Conservation (phyloP, 495 filamentous ascomycete genomes). For the Penicillium goetzii region DNA sequence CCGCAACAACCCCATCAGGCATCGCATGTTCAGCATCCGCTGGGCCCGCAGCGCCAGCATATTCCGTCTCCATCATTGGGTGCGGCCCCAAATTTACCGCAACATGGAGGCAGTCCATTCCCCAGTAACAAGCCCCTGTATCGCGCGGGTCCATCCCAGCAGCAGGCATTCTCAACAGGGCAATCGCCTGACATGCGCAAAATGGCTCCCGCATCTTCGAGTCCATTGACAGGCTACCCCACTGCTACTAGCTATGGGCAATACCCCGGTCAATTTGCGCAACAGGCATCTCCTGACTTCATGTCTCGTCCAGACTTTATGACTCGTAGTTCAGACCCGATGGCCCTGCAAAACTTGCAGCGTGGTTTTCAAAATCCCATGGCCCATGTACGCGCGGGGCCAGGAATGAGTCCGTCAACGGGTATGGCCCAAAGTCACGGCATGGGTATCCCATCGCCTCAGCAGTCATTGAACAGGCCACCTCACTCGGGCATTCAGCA, state of each 20-base stretch:
- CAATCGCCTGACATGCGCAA: slow-evolving; percentile 46
- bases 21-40: slow-evolving; percentile 24
- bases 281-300: slow-evolving; percentile 41
- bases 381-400: slow-evolving; percentile 36
- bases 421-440: slow-evolving; percentile 38
- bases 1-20: slow-evolving; percentile 32
- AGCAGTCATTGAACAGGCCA: slow-evolving; percentile 42
- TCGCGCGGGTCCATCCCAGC: slow-evolving; percentile 37
- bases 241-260: slow-evolving; percentile 36
- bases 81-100: slow-evolving; percentile 32
- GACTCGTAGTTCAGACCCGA: slow-evolving; percentile 37
- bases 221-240: slow-evolving; percentile 41
- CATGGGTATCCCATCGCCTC: slow-evolving; percentile 41
- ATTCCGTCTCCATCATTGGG: slow-evolving; percentile 41
- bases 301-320: slow-evolving; percentile 40
- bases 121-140: slow-evolving; percentile 33
- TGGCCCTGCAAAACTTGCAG: slow-evolving; percentile 42
- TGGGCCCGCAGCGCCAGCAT: slow-evolving; percentile 31
- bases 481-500: slow-evolving; percentile 37
- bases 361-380: slow-evolving; percentile 40
- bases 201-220: slow-evolving; percentile 41
- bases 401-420: slow-evolving; percentile 37
- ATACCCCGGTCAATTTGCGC: slow-evolving; percentile 39
- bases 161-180: slow-evolving; percentile 33
- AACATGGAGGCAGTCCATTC: slow-evolving; percentile 35